Evolutionary conservation across 2,329 filamentous ascomycete genomes (phyloP).

Genomic region (Gnomoniopsis sp.): DNA sequence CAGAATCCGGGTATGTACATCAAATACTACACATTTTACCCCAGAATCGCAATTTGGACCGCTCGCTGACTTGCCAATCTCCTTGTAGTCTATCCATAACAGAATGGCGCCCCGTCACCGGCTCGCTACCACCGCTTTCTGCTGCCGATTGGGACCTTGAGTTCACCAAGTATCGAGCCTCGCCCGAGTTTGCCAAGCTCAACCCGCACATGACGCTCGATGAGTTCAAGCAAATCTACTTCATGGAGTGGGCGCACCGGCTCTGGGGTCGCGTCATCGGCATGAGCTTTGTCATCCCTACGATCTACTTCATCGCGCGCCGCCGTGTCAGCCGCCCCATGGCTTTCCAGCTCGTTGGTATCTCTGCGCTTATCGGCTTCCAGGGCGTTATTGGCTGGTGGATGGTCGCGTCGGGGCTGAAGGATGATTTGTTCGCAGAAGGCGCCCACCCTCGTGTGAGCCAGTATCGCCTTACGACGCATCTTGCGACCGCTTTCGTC

Average conservation of each 20-base stretch:
- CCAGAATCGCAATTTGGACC: slow-evolving; percentile 15
- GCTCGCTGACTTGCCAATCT: neutral
- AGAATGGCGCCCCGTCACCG: slow-evolving; percentile 96
- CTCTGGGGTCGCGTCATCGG: slow-evolving; percentile 93
- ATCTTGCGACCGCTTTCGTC: slow-evolving; percentile 84
- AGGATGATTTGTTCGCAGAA: slow-evolving; percentile 90
- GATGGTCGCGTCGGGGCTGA: slow-evolving; percentile 97
- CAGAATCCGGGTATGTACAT: slow-evolving; percentile 78
- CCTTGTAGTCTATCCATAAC: slow-evolving; percentile 81
- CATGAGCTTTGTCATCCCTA: slow-evolving; percentile 82
- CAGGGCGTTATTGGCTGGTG: slow-evolving; percentile 97
- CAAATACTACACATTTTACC: neutral
- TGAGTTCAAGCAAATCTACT: slow-evolving; percentile 99
- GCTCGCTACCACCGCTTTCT: slow-evolving; percentile 79
- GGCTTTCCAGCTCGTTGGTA: slow-evolving; percentile 74
- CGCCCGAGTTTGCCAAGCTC: slow-evolving; percentile 86
- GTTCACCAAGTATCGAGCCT: slow-evolving; percentile 87
- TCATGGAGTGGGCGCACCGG: slow-evolving; percentile 97
- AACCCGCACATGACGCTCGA: slow-evolving; percentile 90
- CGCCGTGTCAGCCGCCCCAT: slow-evolving; percentile 75
- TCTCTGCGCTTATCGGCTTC: slow-evolving; percentile 86
- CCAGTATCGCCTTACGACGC: slow-evolving; percentile 88
- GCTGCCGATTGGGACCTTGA: slow-evolving; percentile 84
- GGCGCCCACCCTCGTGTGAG: slow-evolving; percentile 89
- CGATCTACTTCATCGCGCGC: slow-evolving; percentile 81